Conservation (phyloP, 306 rosid species). For the Vigna nakashimae region DNA sequence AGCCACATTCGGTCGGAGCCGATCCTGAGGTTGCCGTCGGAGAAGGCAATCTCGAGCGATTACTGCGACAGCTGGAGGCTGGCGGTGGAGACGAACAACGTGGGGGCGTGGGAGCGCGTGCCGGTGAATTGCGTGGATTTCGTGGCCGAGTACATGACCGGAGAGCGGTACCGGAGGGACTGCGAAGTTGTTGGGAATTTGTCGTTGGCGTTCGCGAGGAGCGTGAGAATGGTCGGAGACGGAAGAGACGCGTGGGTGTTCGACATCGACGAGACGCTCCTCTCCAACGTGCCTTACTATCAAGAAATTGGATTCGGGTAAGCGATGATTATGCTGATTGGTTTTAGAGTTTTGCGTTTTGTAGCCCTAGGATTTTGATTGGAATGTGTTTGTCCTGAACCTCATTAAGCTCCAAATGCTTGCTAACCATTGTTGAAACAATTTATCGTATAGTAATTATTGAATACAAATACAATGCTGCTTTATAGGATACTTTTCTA, state of each 20-base stretch:
- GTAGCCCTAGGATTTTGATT: neutral
- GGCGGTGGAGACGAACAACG: slow-evolving; percentile 79
- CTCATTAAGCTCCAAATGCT: neutral
- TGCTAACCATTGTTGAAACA: neutral
- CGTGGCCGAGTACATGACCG: slow-evolving; percentile 66
- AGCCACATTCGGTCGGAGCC: slow-evolving; percentile 40
- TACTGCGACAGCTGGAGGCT: slow-evolving; percentile 91
- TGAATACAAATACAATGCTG: neutral
- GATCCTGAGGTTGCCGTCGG: slow-evolving; percentile 49
- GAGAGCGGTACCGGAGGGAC: slow-evolving; percentile 62
- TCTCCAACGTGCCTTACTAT: slow-evolving; percentile 77
- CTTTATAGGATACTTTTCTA: neutral
- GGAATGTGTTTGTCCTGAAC: neutral
- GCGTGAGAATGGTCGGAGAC: slow-evolving; percentile 45
- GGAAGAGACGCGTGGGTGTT: slow-evolving; percentile 88
- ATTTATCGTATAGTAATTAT: neutral
- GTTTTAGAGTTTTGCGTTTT: too few species aligned
- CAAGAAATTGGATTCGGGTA: slow-evolving; percentile 70
- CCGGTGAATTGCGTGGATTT: slow-evolving; percentile 56
- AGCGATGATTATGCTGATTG: neutral
- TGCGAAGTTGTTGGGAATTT: slow-evolving; percentile 43
- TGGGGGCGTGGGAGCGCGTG: slow-evolving; percentile 63
- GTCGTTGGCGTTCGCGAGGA: slow-evolving; percentile 54
- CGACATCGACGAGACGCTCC: slow-evolving; percentile 85
- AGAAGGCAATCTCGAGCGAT: slow-evolving; percentile 25